Percentiles rank a stretch among this genome's conserved stretches.
These are phyloP conservation scores for Mortierella sp. DNA, from an alignment of 371 early-diverging fungal species.

Conservation along the genomic window DNA sequence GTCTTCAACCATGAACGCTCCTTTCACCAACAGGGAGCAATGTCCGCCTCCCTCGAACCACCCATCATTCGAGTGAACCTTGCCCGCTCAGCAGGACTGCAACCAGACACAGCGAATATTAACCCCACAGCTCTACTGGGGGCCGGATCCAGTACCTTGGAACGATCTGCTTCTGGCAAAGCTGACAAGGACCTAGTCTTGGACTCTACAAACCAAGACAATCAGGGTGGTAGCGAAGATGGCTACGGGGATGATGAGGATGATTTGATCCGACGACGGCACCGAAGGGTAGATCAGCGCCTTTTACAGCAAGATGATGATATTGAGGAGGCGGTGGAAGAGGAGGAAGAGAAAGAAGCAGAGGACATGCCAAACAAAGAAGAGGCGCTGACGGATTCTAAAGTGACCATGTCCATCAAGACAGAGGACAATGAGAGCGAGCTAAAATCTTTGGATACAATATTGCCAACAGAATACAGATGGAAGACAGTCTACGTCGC, in stretches of 20 bases:
- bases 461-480: conserved; percentile 17
- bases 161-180: no score
- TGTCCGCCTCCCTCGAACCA: conserved; percentile 7
- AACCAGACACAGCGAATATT: neutral
- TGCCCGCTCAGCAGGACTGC: neutral
- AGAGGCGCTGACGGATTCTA: conserved; percentile 3
- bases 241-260: conserved; percentile 6
- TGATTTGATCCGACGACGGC: conserved; percentile 3
- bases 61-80: conserved; percentile 36
- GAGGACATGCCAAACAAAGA: conserved; percentile 2
- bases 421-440: neutral
- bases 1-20: neutral
- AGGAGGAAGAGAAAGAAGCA: neutral
- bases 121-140: neutral
- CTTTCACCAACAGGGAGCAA: neutral
- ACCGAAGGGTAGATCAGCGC: no score
- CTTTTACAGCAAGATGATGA: conserved; percentile 3
- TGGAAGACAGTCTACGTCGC: conserved; percentile 65
- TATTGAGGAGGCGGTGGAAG: no score
- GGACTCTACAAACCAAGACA: neutral
- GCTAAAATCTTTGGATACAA: conserved; percentile 2
- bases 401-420: conserved; percentile 5
- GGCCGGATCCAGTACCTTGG: neutral
- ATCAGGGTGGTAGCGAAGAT: neutral
- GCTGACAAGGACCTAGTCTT: neutral